Evolutionary conservation across 768 basidiomycete genomes (phyloP), one percentile per base, ranked within the genome.

Genomic region (Pisolithus tinctorius): DNA sequence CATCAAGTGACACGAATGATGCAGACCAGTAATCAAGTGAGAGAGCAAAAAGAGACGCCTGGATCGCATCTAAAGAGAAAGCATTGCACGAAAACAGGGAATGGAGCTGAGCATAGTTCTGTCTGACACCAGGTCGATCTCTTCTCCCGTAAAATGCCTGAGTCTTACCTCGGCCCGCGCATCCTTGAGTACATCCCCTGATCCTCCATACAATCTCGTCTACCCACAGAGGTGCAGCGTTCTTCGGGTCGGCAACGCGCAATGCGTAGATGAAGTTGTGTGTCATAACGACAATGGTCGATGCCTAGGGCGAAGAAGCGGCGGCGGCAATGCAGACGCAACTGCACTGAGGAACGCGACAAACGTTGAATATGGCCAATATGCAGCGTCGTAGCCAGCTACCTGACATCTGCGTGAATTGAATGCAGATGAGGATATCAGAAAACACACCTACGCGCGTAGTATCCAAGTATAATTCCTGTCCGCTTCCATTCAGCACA

Each of bases 261-360:
- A 97, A 71, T 1, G 81, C 73, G 60, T 96, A 96, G 58, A 82
- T 81, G 78, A 83, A 90, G 67, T 88, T 84, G 55, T 86, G 79
- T 5, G 84, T 68, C 66, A 91, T 77, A 39, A 96, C 71, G 23
- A 86, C 71, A 41, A 93, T 68, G 3, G 75, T 75, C 23, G 84
- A 74, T 36, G 72, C 63, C 20, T 75, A 66, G 14, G 55, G 55
- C 6, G 67, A 73, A 8, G 72, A 56, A 2, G 67, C 60, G 23
- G 75, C n/a, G n/a, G n/a, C n/a, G n/a, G n/a, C 67, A 47, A 88
- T 68, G 11, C 70, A 68, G 67, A 96, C 94, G 55, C 82, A 86
- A 37, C 68, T 69, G 2, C 63, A 72, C 42, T 78, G 74, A 2
- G 94, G 94, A 36, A 93, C 76, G 26, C 94, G 85, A 31, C 78